phyloP scores from a whole-genome alignment of 139 green algal species.

The Tetraselmis striata region DNA sequence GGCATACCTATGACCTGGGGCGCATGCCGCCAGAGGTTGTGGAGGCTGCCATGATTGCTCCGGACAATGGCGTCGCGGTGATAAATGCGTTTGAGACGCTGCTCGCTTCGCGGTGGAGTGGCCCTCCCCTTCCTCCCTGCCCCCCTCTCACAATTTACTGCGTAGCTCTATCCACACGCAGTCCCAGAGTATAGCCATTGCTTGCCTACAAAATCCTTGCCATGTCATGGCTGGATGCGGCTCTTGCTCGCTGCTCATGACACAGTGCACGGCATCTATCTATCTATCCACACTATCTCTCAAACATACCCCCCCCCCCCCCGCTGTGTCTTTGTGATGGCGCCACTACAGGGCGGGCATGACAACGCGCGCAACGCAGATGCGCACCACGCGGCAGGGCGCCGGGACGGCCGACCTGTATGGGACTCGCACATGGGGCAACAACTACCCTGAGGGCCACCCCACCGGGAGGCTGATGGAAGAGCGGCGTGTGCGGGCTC shows the following conservation, averaged over 20 bases:
- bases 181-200: not conserved
- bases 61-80: not conserved
- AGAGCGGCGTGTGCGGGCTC: not conserved
- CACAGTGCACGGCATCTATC: too few relatives aligned
- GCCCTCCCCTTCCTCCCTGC: too few relatives aligned
- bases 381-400: not conserved
- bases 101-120: too few relatives aligned
- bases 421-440: not conserved
- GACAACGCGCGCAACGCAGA: not conserved
- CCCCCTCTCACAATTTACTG: too few relatives aligned
- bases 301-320: too few relatives aligned
- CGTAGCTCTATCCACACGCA: too few relatives aligned
- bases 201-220: not conserved
- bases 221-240: not conserved
- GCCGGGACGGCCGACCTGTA: not conserved
- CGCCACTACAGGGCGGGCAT: not conserved
- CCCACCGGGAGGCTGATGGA: not conserved
- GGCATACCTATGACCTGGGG: not conserved
- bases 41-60: not conserved
- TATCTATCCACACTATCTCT: too few relatives aligned
- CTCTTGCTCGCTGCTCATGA: too few relatives aligned
- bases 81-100: not conserved
- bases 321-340: not conserved
- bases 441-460: not conserved
- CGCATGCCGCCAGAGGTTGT: not conserved